Conservation (phyloP, 2,329 filamentous ascomycete genomes). For the Capronia coronata region DNA sequence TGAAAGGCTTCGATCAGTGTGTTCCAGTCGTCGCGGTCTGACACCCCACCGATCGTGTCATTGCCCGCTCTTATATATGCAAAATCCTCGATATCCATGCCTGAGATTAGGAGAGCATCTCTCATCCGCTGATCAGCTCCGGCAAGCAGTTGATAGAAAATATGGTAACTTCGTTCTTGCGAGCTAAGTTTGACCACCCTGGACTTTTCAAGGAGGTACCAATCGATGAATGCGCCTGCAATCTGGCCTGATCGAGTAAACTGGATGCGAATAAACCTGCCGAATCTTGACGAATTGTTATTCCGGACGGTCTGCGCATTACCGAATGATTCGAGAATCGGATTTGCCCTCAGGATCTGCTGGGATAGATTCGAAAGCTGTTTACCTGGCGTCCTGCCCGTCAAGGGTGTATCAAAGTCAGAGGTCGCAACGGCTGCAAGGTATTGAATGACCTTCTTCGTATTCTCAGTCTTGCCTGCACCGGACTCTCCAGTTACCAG, state of each 20-base stretch:
- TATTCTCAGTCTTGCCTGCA: conserved; percentile 97
- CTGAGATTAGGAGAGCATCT: conserved; percentile 67
- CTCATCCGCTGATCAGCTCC: conserved; percentile 71
- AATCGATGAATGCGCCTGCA: conserved; percentile 92
- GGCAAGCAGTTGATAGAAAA: conserved; percentile 92
- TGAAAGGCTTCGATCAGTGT: conserved; percentile 83
- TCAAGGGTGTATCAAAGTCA: conserved; percentile 54
- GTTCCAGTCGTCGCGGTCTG: conserved; percentile 85
- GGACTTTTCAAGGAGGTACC: conserved; percentile 98
- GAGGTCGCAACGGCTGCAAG: conserved; percentile 86
- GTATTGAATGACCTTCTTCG: conserved; percentile 99
- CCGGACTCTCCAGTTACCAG: conserved; percentile 97
- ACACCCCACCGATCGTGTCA: conserved; percentile 82
- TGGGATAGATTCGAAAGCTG: conserved; percentile 83
- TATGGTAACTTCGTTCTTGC: conserved; percentile 90
- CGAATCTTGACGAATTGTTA: conserved; percentile 96
- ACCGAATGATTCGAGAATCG: conserved; percentile 94
- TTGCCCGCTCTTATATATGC: conserved; percentile 88
- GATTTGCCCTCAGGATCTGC: conserved; percentile 92
- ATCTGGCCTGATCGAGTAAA: conserved; percentile 85
- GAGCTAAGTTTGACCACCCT: conserved; percentile 81
- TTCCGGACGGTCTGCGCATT: conserved; percentile 97
- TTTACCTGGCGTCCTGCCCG: conserved; percentile 52
- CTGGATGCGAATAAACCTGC: conserved; percentile 97
- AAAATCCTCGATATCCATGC: conserved; percentile 75